Evolutionary conservation across 208 protist genomes (phyloP).

Genomic region (Trypanosoma avium): DNA sequence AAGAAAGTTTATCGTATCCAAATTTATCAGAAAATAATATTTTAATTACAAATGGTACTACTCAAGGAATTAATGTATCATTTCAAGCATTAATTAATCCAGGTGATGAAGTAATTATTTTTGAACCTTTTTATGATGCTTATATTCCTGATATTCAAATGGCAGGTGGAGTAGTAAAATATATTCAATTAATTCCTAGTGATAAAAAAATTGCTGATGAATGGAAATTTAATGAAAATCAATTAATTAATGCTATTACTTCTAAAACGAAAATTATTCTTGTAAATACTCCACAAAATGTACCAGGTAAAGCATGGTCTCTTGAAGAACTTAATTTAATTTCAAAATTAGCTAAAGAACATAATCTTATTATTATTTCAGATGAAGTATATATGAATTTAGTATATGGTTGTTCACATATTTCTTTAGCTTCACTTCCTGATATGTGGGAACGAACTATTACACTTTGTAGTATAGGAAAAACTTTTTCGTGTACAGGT

Average conservation of each 20-base stretch:
- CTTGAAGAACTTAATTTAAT: slow-evolving; percentile 68
- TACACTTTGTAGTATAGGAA: slow-evolving; percentile 88
- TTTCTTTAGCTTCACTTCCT: slow-evolving; percentile 69
- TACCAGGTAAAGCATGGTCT: slow-evolving; percentile 77
- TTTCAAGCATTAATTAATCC: slow-evolving; percentile 83
- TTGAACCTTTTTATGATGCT: slow-evolving; percentile 94
- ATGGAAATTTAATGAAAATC: slow-evolving; percentile 57
- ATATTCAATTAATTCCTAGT: slow-evolving; percentile 68
- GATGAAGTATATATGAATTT: slow-evolving; percentile 94
- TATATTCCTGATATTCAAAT: slow-evolving; percentile 75
- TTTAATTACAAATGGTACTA: slow-evolving; percentile 80
- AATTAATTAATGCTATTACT: slow-evolving; percentile 62
- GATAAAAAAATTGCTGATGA: slow-evolving; percentile 31
- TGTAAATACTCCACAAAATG: slow-evolving; percentile 94
- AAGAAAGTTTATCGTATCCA: slow-evolving; percentile 35
- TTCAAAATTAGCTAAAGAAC: slow-evolving; percentile 60
- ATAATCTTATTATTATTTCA: slow-evolving; percentile 63
- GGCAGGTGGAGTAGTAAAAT: slow-evolving; percentile 65
- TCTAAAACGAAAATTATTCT: slow-evolving; percentile 83
- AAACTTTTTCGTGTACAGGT: slow-evolving; percentile 93
- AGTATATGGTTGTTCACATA: slow-evolving; percentile 60
- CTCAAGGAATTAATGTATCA: slow-evolving; percentile 72
- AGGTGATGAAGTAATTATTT: slow-evolving; percentile 91
- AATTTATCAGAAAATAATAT: slow-evolving; percentile 65
- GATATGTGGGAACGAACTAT: slow-evolving; percentile 92